These are phyloP conservation scores for Moniliophthora roreri DNA, from an alignment of 1,284 basidiomycete genomes.

Conservation along the genomic window DNA sequence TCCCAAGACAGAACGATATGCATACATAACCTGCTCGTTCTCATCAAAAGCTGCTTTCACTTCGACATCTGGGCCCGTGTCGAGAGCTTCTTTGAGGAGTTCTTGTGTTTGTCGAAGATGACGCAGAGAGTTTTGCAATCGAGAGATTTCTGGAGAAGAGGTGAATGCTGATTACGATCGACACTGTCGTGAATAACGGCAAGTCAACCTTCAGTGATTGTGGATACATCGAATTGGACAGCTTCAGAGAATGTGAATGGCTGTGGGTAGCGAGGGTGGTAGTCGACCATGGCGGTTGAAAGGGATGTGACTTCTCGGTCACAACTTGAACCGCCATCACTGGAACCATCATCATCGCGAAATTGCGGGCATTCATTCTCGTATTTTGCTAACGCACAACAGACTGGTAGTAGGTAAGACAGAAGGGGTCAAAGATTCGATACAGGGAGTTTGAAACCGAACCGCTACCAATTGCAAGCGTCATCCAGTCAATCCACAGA, in stretches of 20 bases:
- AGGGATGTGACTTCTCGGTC: not conserved
- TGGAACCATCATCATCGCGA: too few species aligned
- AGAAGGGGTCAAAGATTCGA: too few species aligned
- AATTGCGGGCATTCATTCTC: too few species aligned
- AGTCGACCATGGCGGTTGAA: constrained; percentile 49
- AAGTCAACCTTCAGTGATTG: constrained; percentile 66
- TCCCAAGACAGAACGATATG: constrained; percentile 8
- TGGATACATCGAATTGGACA: constrained; percentile 58
- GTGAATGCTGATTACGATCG: constrained; percentile 8
- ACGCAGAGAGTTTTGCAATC: constrained; percentile 70
- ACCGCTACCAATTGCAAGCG: too few species aligned
- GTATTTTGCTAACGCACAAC: too few species aligned
- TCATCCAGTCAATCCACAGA: too few species aligned
- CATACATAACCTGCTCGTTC: constrained; percentile 47
- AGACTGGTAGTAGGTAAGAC: too few species aligned
- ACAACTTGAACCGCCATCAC: too few species aligned
- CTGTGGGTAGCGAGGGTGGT: constrained; percentile 63
- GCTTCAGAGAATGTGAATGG: constrained; percentile 77
- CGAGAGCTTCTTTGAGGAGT: constrained; percentile 50
- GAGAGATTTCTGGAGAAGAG: constrained; percentile 72
- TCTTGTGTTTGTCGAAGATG: constrained; percentile 66
- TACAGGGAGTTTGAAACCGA: too few species aligned
- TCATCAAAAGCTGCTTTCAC: constrained; percentile 42
- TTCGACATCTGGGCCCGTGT: constrained; percentile 41
- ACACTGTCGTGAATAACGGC: constrained; percentile 11